A percentile compares a stretch with the other conserved stretches of the same genome.
Conservation (phyloP, 352 stramenopile species). For the Phytophthora colocasiae region DNA sequence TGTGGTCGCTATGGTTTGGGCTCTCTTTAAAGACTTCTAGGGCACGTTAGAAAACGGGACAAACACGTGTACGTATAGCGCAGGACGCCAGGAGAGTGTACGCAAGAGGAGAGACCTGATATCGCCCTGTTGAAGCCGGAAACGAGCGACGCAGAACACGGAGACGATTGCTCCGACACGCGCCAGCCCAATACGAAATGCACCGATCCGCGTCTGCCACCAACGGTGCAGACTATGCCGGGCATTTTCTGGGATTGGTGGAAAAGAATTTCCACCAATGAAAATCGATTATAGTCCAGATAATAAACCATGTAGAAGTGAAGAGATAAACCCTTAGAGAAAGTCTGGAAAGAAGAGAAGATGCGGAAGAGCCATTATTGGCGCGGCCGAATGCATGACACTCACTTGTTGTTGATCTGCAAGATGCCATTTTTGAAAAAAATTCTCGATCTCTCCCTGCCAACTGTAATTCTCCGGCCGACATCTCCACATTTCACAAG, state of each 20-base stretch:
- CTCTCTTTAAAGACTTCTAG: constrained; percentile 4
- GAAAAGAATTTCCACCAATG: constrained; percentile 14
- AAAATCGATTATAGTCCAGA: background rate
- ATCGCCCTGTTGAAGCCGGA: background rate
- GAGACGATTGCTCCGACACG: background rate
- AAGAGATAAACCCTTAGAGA: too few species aligned
- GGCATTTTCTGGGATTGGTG: constrained; percentile 17
- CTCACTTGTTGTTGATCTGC: too few species aligned
- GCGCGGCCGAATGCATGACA: too few species aligned
- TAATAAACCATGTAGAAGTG: too few species aligned
- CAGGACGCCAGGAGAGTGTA: background rate
- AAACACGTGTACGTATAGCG: background rate
- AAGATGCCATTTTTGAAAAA: too few species aligned
- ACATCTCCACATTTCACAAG: too few species aligned
- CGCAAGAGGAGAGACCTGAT: background rate
- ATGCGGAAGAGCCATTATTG: too few species aligned
- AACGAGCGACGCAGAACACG: constrained; percentile 8
- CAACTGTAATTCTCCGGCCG: too few species aligned
- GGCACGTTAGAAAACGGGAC: background rate
- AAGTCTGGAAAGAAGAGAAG: too few species aligned
- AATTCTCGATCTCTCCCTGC: too few species aligned
- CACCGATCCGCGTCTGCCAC: constrained; percentile 33
- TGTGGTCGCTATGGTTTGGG: constrained; percentile 18
- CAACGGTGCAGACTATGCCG: constrained; percentile 32
- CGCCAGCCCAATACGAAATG: constrained; percentile 28